phyloP scores from a whole-genome alignment of 108 stramenopile genomes.

The Discostella stelligeroides region DNA sequence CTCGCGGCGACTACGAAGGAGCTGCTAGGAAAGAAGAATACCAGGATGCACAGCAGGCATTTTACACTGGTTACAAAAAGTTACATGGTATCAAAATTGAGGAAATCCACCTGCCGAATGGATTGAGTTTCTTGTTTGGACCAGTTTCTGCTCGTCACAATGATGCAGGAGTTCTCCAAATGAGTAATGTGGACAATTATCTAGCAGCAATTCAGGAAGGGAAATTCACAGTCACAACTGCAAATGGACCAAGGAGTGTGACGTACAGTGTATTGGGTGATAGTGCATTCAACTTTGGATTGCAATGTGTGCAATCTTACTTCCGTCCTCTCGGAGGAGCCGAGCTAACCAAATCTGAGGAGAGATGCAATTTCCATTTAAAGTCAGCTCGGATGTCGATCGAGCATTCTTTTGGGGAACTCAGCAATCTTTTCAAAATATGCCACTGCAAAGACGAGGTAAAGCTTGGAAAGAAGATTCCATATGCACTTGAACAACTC shows the following conservation, averaged over 20 bases:
- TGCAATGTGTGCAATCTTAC: not conserved
- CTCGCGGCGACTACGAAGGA: slow-evolving; percentile 20
- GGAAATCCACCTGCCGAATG: slow-evolving; percentile 19
- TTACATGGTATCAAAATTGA: slow-evolving; percentile 23
- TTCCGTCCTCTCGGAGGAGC: not conserved
- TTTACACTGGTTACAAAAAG: slow-evolving; percentile 33
- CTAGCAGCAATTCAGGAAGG: not conserved
- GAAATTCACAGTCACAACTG: not conserved
- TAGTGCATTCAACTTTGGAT: not conserved
- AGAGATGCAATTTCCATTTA: not conserved
- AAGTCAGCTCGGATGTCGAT: not conserved
- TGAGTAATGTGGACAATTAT: not conserved
- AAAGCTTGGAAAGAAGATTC: not conserved
- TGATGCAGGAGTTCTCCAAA: not conserved
- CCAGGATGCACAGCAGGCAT: slow-evolving; percentile 2
- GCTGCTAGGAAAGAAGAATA: slow-evolving; percentile 13
- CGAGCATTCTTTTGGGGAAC: not conserved
- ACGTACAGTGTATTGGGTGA: not conserved
- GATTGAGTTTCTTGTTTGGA: slow-evolving; percentile 22
- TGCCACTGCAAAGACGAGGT: not conserved
- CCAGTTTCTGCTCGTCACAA: slow-evolving; percentile 12
- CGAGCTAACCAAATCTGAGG: not conserved
- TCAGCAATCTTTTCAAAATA: too few relatives aligned
- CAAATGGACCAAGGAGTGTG: not conserved
- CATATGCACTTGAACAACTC: slow-evolving; percentile 29